Base-by-base conservation (phyloP, 2,329 filamentous ascomycete genomes). In the Rhytidhysteron rufulum region DNA sequence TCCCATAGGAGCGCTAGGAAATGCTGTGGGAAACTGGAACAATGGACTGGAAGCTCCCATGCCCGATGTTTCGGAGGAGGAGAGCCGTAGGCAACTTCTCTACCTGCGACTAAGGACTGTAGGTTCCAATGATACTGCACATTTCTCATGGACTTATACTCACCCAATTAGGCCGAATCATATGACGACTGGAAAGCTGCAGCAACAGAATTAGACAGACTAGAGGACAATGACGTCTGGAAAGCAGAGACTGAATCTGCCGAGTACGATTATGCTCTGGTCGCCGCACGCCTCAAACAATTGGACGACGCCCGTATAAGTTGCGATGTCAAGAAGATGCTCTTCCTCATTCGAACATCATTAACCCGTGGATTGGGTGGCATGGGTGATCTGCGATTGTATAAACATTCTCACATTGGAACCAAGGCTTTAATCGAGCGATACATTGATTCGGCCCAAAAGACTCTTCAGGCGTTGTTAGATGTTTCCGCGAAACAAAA, bases 361-460 rank as follows among this genome's bases (percentile, higher is more conserved):
- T 68, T 96, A 35, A 88, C 84, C 29, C 82, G 90, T 32, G 83
- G 90, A 53, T 70, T 95, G 8, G 90, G 88, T 6, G 86, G 85
- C 37, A 95, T 96, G 85, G 88, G 86, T 45, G 86, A 89, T 55
- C 76, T 85, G 31, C 78, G 82, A 38, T 74, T 96, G 2, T 96
- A 96, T 68, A 83, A 83, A 40, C 86, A 93, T 60, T 86, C 86
- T 0, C 83, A 93, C 57, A 78, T 88, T 11, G 91, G 90, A 4
- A 95, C 90, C 7, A 96, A 96, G 68, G 74, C 78, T 43, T 67
- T 95, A 48, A 91, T 95, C 46, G 90, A 96, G 66, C 75, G 79
- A 24, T 96, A 96, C 55, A 90, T 95, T 45, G 79, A 85, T 36
- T 88, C 87, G 1, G 83, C 87, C 1, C 69, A 89, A 21, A 75